Percentiles rank a stretch among this genome's conserved stretches.
Conservation (phyloP, 305 asterid species). For the Salvia sclarea region DNA sequence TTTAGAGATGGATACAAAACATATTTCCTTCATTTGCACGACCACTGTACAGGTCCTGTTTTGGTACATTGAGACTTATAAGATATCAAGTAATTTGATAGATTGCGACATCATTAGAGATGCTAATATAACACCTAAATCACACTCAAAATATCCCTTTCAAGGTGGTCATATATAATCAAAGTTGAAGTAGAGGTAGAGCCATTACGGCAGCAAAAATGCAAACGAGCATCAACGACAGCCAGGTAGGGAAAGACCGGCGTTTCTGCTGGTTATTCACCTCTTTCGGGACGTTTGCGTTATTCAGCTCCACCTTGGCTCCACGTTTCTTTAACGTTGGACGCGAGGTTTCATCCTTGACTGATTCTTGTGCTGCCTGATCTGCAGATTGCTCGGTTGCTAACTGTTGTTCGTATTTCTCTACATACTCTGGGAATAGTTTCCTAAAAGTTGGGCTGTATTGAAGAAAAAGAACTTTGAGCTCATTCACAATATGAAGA, state of each 20-base stretch:
- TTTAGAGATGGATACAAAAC: constrained; percentile 17
- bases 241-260: constrained; percentile 72
- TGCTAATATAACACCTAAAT: constrained; percentile 29
- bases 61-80: constrained; percentile 16
- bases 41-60: constrained; percentile 41
- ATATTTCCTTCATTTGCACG: constrained; percentile 33
- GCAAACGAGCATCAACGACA: constrained; percentile 58
- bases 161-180: constrained; percentile 34
- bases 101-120: constrained; percentile 23
- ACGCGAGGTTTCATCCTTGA: constrained; percentile 36
- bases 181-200: constrained; percentile 80
- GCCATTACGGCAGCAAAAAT: constrained; percentile 84
- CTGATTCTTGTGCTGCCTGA: constrained; percentile 43
- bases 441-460: constrained; percentile 80
- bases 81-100: constrained; percentile 19
- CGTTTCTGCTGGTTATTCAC: constrained; percentile 46
- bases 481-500: constrained; percentile 1
- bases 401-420: constrained; percentile 75
- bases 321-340: constrained; percentile 52
- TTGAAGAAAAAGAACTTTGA: constrained; percentile 18
- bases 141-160: constrained; percentile 27
- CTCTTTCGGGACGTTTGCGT: constrained; percentile 47
- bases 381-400: constrained; percentile 55
- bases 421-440: constrained; percentile 86
- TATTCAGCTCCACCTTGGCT: constrained; percentile 42